Base-by-base conservation (phyloP, 2,329 filamentous ascomycete species). In the Cladobotryum protrusum region DNA sequence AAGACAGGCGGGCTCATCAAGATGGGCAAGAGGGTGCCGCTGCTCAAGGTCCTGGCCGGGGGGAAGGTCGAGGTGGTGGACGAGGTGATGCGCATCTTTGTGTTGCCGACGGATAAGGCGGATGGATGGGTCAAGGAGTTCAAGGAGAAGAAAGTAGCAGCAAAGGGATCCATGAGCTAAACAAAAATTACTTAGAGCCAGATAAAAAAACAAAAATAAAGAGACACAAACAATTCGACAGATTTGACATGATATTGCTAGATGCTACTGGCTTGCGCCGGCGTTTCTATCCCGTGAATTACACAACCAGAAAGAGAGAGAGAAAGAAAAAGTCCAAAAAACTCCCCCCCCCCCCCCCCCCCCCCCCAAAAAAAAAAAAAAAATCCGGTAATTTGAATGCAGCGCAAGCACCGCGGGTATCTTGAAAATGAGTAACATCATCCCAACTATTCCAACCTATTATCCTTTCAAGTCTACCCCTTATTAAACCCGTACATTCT, bases 21-120 rank as follows among this genome's bases (percentile, higher is more conserved):
- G 72, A 84, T 91, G 18, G 92, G 93, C 43, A 91, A 88, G 78
- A 93, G 92, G 63, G 77, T 93, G 56, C 74, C 81, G 17, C 67
- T 97, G 58, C 68, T 89, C 45, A 87, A 89, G 72, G 79, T 92
- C 29, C 68, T 97, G 55, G 75, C 75, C 8, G 81, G 81, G 8
- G 89, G 87, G 6, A 90, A 86, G 62, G 82, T 95, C 6, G 91
- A 95, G 70, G 77, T 99, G 9, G 83, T 95, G 43, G 92, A 99
- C 68, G 86, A 89, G 29, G 70, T 97, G 55, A 80, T 97, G 19
- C 83, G 76, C 63, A 82, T 99, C 29, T 90, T 88, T 63, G 82
- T 97, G 1, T 76, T 99, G 56, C 92, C 92, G 0, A 85, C 79
- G 60, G 69, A 67, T 3, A 82, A 81, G 68, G 83, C 86, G 1